Evolutionary conservation across 495 filamentous ascomycete species (phyloP).

Genomic region (Astrothelium macrocarpum): DNA sequence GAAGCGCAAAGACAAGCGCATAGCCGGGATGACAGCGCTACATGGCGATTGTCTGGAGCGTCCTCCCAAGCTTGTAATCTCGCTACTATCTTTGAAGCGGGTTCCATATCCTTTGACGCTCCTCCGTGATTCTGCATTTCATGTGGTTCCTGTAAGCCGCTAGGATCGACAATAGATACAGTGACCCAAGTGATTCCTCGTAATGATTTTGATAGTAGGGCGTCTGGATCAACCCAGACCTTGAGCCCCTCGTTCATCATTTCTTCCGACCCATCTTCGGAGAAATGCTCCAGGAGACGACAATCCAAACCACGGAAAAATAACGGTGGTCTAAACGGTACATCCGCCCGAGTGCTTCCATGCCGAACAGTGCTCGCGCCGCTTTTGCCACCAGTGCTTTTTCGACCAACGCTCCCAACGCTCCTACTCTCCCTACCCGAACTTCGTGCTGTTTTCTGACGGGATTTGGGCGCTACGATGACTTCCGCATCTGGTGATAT

Average conservation of each 20-base stretch:
- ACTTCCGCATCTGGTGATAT: constrained; percentile 90
- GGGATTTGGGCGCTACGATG: constrained; percentile 85
- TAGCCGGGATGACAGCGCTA: constrained; percentile 64
- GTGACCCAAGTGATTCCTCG: constrained; percentile 62
- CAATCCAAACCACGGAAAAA: constrained; percentile 66
- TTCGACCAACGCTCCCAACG: constrained; percentile 57
- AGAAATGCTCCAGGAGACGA: constrained; percentile 55
- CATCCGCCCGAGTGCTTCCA: constrained; percentile 36
- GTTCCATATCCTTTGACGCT: constrained; percentile 42
- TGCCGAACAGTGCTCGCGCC: constrained; percentile 54
- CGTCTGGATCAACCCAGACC: constrained; percentile 74
- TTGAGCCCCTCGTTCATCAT: constrained; percentile 53
- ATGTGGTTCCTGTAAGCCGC: constrained; percentile 60
- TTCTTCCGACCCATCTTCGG: constrained; percentile 51
- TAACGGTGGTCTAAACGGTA: constrained; percentile 22
- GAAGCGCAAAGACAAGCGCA: constrained; percentile 59
- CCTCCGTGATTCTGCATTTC: constrained; percentile 52
- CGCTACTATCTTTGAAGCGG: constrained; percentile 64
- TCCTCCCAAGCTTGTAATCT: constrained; percentile 71
- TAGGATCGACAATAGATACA: constrained; percentile 71
- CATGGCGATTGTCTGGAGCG: constrained; percentile 69
- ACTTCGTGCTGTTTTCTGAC: constrained; percentile 42
- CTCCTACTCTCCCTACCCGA: constrained; percentile 54
- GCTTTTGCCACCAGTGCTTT: constrained; percentile 64
- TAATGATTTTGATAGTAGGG: constrained; percentile 56